phyloP scores from a whole-genome alignment of 2,329 filamentous ascomycete genomes.

The Berkeleyomyces basicola region DNA sequence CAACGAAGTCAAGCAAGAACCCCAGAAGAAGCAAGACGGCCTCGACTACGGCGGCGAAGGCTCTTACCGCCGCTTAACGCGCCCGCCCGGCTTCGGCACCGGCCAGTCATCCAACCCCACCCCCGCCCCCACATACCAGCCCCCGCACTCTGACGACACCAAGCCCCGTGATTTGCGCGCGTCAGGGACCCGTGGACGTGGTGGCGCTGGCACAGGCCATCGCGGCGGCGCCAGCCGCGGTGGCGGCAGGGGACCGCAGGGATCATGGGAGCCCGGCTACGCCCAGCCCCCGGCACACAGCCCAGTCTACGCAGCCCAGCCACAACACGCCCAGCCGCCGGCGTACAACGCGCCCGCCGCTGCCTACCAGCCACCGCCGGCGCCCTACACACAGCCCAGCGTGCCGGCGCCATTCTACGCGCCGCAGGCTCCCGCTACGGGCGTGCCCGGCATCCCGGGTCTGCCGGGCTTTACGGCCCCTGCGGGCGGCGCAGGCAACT shows the following conservation, averaged over 20 bases:
- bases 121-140: conserved; percentile 26
- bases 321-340: background rate
- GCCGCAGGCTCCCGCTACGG: background rate
- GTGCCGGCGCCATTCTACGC: background rate
- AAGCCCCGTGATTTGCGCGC: conserved; percentile 15
- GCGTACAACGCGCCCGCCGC: background rate
- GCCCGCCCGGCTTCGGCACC: conserved; percentile 46
- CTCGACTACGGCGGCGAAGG: conserved; percentile 57
- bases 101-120: conserved; percentile 23
- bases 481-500: background rate
- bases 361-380: background rate
- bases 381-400: background rate
- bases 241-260: conserved; percentile 20
- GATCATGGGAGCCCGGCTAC: background rate
- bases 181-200: conserved; percentile 22
- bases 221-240: background rate
- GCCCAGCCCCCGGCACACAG: background rate
- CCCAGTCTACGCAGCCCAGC: background rate
- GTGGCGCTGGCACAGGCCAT: conserved; percentile 1
- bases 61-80: conserved; percentile 53
- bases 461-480: background rate
- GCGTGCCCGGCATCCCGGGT: background rate
- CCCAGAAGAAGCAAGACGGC: conserved; percentile 26
- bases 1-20: conserved; percentile 23
- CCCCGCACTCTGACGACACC: background rate